phyloP scores from a whole-genome alignment of 2,329 filamentous ascomycete genomes.

The Penicillium decumbens region DNA sequence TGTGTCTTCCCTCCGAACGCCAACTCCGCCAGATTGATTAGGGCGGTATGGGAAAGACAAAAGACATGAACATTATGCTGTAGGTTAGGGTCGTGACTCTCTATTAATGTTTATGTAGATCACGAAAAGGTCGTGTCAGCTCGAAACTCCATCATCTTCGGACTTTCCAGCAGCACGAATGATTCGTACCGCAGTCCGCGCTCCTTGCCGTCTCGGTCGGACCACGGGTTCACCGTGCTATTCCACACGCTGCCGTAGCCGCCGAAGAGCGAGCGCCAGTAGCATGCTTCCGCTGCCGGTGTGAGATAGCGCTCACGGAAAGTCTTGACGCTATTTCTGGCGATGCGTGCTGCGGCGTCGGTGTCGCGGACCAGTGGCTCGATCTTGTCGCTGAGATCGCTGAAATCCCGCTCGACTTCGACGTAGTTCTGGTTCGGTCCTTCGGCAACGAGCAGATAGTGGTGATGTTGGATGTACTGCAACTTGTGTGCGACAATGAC shows the following conservation, averaged over 20 bases:
- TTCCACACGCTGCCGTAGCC: slow-evolving; percentile 27
- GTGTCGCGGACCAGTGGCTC: slow-evolving; percentile 37
- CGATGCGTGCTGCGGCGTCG: slow-evolving; percentile 42
- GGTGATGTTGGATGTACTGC: slow-evolving; percentile 47
- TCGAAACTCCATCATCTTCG: slow-evolving; percentile 25
- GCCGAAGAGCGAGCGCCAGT: slow-evolving; percentile 46
- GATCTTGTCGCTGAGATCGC: slow-evolving; percentile 47
- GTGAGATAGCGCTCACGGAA: slow-evolving; percentile 51
- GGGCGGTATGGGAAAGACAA: not conserved
- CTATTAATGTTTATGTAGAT: slow-evolving; percentile 5
- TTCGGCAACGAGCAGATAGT: slow-evolving; percentile 41
- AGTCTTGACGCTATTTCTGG: slow-evolving; percentile 42
- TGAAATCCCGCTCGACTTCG: slow-evolving; percentile 50
- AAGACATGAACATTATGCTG: slow-evolving; percentile 1
- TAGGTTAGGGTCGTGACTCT: slow-evolving; percentile 9
- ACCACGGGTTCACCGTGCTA: slow-evolving; percentile 15
- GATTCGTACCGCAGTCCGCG: slow-evolving; percentile 31
- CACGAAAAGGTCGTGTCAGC: slow-evolving; percentile 5
- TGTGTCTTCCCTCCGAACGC: not conserved
- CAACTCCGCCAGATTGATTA: not conserved
- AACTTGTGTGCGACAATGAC: slow-evolving; percentile 48
- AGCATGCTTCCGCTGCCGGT: slow-evolving; percentile 49
- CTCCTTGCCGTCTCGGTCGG: slow-evolving; percentile 7
- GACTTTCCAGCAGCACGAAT: slow-evolving; percentile 28
- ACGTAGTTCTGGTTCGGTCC: slow-evolving; percentile 48